Evolutionary conservation across 768 basidiomycete species (phyloP).

Genomic region (Leccinellum rugosiceps): DNA sequence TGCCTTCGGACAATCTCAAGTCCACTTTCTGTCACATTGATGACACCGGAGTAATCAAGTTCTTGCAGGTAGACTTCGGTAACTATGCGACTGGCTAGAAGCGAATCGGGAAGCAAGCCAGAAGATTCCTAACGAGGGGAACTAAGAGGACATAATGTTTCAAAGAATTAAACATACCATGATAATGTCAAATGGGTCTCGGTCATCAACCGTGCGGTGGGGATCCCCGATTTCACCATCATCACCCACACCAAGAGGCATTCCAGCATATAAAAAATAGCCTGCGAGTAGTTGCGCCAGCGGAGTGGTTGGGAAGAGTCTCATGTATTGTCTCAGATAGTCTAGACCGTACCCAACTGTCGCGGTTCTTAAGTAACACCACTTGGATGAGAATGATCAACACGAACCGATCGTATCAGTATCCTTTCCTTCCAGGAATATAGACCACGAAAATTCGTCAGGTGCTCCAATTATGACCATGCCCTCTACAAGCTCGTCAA

Average conservation of each 20-base stretch:
- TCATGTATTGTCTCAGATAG: constrained; percentile 56
- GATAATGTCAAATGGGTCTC: constrained; percentile 59
- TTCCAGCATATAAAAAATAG: constrained; percentile 63
- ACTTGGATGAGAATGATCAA: constrained; percentile 1
- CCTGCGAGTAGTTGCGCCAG: constrained; percentile 58
- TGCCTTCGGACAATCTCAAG: constrained; percentile 51
- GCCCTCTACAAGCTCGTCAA: constrained; percentile 72
- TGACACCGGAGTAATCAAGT: constrained; percentile 69
- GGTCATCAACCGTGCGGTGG: constrained; percentile 26
- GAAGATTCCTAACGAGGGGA: constrained; percentile 50
- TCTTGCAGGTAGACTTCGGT: constrained; percentile 64
- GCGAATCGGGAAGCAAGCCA: constrained; percentile 46
- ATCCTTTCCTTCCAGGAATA: constrained; percentile 74
- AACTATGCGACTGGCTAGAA: constrained; percentile 65
- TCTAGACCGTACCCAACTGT: constrained; percentile 60
- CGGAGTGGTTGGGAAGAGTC: constrained; percentile 58
- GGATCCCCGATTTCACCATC: constrained; percentile 16
- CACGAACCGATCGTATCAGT: constrained; percentile 59
- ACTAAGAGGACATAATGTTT: constrained; percentile 1
- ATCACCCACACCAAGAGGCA: constrained; percentile 40
- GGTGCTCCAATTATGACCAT: constrained; percentile 71
- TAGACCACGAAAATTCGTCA: constrained; percentile 80
- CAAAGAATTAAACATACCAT: constrained; percentile 45
- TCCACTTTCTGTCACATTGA: constrained; percentile 69
- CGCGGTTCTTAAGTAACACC: constrained; percentile 1